Percentiles rank a stretch among this genome's conserved stretches.
These are phyloP conservation scores for Hypoxylon intermedium DNA, from an alignment of 495 filamentous ascomycete genomes.

Conservation along the genomic window DNA sequence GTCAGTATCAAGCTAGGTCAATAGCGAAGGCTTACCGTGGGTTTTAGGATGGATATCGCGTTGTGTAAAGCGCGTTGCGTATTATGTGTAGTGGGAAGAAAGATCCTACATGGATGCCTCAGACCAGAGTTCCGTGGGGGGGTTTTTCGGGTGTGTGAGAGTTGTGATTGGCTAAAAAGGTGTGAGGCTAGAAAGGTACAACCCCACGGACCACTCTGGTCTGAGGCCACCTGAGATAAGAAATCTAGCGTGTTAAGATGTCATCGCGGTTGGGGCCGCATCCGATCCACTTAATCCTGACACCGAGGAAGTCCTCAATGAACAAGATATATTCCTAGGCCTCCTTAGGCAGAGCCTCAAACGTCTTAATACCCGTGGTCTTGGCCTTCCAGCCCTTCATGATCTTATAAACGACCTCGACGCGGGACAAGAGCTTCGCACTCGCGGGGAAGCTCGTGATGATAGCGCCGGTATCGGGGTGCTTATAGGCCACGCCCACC, in stretches of 20 bases:
- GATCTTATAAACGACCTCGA: slow-evolving; percentile 73
- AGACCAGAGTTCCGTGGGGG: too few relatives aligned
- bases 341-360: slow-evolving; percentile 71
- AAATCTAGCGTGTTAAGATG: slow-evolving; percentile 33
- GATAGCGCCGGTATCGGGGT: slow-evolving; percentile 42
- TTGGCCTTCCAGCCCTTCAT: slow-evolving; percentile 79
- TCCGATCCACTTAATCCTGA: slow-evolving; percentile 78
- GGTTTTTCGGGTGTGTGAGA: too few relatives aligned
- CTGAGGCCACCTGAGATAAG: too few relatives aligned
- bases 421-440: slow-evolving; percentile 41
- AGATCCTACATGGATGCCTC: too few relatives aligned
- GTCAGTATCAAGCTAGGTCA: too few relatives aligned
- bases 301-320: slow-evolving; percentile 71
- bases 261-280: slow-evolving; percentile 75
- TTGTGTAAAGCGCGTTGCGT: too few relatives aligned
- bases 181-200: too few relatives aligned
- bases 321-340: slow-evolving; percentile 78
- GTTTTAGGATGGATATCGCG: too few relatives aligned
- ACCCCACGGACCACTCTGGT: too few relatives aligned
- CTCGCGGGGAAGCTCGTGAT: slow-evolving; percentile 51
- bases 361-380: slow-evolving; percentile 56
- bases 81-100: too few relatives aligned
- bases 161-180: too few relatives aligned
- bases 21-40: too few relatives aligned
- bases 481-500: slow-evolving; percentile 76